Percentiles rank a stretch among this genome's conserved stretches.
Evolutionary conservation across 192 early-diverging fungal genomes (phyloP).

Genomic region (Backusella tarrabulga): DNA sequence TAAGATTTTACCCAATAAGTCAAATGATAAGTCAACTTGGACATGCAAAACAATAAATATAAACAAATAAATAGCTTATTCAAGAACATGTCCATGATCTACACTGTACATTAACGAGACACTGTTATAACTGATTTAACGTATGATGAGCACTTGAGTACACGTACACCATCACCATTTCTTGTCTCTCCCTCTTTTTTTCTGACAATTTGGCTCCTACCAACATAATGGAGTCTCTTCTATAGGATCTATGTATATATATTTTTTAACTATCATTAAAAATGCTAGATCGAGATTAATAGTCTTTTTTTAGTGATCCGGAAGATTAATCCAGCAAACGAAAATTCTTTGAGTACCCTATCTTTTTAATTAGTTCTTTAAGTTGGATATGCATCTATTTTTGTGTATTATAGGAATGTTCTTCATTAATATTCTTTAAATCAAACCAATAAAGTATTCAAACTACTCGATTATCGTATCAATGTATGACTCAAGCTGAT

Average conservation of each 20-base stretch:
- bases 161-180: background rate
- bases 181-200: background rate
- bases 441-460: background rate
- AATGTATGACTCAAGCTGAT: background rate
- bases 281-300: background rate
- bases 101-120: background rate
- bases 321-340: background rate
- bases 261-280: background rate
- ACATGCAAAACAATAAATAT: background rate
- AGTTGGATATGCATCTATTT: background rate
- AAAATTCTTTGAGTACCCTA: background rate
- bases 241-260: background rate
- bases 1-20: background rate
- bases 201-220: background rate
- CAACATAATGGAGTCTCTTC: background rate
- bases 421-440: background rate
- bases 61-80: slow-evolving; percentile 3
- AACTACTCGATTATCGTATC: background rate
- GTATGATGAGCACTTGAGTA: background rate
- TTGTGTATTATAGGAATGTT: background rate
- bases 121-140: background rate
- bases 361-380: background rate
- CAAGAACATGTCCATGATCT: background rate
- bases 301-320: background rate
- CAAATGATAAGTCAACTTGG: background rate